Conservation (phyloP, 495 filamentous ascomycete species). For the Aspergillus carlsbadensis region DNA sequence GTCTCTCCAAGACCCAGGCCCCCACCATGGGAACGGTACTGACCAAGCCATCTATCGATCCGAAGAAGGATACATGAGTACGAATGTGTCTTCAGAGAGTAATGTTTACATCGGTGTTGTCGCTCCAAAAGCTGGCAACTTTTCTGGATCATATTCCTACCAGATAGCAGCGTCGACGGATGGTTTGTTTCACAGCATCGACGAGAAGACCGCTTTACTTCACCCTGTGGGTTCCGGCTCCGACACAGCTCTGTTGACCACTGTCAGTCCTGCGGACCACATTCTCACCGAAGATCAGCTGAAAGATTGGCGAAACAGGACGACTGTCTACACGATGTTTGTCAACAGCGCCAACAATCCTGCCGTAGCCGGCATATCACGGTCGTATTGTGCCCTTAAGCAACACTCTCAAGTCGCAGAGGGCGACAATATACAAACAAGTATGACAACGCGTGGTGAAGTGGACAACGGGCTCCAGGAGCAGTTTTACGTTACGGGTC, state of each 20-base stretch:
- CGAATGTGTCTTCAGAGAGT: constrained; percentile 38
- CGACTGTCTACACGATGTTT: constrained; percentile 74
- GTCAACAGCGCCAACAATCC: constrained; percentile 63
- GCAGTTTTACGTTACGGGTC: constrained; percentile 77
- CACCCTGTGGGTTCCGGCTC: constrained; percentile 79
- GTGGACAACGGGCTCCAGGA: constrained; percentile 65
- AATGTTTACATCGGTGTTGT: constrained; percentile 74
- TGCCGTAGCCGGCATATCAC: constrained; percentile 62
- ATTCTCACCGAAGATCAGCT: constrained; percentile 57
- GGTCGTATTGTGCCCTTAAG: constrained; percentile 72
- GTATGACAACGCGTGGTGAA: constrained; percentile 63
- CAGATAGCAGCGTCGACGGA: constrained; percentile 83
- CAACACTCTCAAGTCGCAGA: constrained; percentile 60
- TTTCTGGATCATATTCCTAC: constrained; percentile 66
- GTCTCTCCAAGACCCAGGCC: constrained; percentile 67
- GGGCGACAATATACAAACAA: constrained; percentile 52
- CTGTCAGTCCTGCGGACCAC: constrained; percentile 46
- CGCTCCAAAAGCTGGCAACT: constrained; percentile 61
- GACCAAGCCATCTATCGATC: constrained; percentile 44
- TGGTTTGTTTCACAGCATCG: constrained; percentile 62
- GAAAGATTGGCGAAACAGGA: constrained; percentile 53
- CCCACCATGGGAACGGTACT: constrained; percentile 39
- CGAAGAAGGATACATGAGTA: constrained; percentile 55
- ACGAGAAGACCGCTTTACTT: constrained; percentile 49
- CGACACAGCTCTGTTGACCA: constrained; percentile 71